Percentiles rank a stretch among this genome's conserved stretches.
These are phyloP conservation scores for Floccularia luteovirens DNA, from an alignment of 768 basidiomycete genomes.

Conservation along the genomic window DNA sequence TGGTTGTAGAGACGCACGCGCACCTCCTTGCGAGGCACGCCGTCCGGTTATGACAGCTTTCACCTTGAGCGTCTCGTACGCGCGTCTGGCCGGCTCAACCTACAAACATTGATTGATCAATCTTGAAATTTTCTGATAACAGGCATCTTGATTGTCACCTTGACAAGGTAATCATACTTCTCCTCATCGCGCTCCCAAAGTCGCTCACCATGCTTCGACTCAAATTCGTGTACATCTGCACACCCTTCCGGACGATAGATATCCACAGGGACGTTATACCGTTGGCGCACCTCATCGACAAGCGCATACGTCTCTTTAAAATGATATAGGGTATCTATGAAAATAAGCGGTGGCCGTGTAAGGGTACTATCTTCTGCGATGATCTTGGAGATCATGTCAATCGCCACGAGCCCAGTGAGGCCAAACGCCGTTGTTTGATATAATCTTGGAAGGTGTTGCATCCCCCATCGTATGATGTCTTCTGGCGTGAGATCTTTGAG, in stretches of 20 bases:
- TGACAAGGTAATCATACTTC: slow-evolving; percentile 86
- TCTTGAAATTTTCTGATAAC: background rate
- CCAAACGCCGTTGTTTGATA: slow-evolving; percentile 97
- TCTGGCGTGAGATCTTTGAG: slow-evolving; percentile 70
- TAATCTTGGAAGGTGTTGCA: slow-evolving; percentile 69
- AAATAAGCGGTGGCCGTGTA: slow-evolving; percentile 77
- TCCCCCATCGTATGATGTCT: slow-evolving; percentile 81
- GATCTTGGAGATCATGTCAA: slow-evolving; percentile 90
- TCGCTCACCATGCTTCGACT: slow-evolving; percentile 66
- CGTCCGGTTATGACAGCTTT: slow-evolving; percentile 92
- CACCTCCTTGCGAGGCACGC: slow-evolving; percentile 89
- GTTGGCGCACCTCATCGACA: slow-evolving; percentile 69
- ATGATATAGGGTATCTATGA: slow-evolving; percentile 95
- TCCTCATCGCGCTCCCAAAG: slow-evolving; percentile 88
- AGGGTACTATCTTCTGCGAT: too few species aligned
- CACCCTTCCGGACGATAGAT: slow-evolving; percentile 77
- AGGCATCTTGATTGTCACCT: slow-evolving; percentile 48
- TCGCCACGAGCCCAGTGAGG: slow-evolving; percentile 86
- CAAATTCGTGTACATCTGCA: slow-evolving; percentile 64
- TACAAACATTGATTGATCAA: slow-evolving; percentile 16
- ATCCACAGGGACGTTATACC: slow-evolving; percentile 67
- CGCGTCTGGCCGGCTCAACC: slow-evolving; percentile 91
- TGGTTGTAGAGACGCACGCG: slow-evolving; percentile 73
- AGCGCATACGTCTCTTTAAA: slow-evolving; percentile 91
- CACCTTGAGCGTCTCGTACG: slow-evolving; percentile 74